Conservation (phyloP, 192 early-diverging fungal genomes). For the Rhizoclosmatium sp. region DNA sequence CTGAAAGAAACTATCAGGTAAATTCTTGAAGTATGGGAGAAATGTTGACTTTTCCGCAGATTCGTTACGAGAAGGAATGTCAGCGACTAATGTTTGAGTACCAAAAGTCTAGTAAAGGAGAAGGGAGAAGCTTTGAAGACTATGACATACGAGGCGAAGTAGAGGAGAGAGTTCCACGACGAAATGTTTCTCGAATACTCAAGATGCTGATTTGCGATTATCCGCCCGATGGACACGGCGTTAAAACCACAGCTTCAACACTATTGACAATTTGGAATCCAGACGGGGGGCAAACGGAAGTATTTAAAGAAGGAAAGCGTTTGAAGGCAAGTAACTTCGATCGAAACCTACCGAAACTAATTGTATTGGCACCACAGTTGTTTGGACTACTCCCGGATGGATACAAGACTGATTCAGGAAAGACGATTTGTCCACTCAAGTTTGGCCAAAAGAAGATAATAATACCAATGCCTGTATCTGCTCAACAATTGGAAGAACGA, state of each 20-base stretch:
- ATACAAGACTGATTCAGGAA: neutral
- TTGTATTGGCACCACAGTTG: conserved; percentile 27
- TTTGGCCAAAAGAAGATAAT: conserved; percentile 41
- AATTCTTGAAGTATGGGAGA: neutral
- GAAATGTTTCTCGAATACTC: conserved; percentile 21
- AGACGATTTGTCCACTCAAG: conserved; percentile 4
- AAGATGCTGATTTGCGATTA: conserved; percentile 22
- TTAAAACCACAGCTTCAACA: neutral
- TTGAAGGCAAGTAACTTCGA: conserved; percentile 50
- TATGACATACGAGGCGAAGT: conserved; percentile 1
- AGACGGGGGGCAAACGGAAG: conserved; percentile 42
- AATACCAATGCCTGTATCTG: conserved; percentile 23
- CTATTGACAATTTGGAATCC: conserved; percentile 59
- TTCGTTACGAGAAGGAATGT: neutral
- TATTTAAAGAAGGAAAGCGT: conserved; percentile 63
- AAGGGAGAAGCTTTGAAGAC: neutral
- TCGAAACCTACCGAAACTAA: conserved; percentile 23
- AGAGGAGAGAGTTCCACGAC: conserved; percentile 2
- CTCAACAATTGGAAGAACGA: conserved; percentile 4
- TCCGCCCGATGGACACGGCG: neutral
- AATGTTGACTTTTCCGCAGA: neutral
- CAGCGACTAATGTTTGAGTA: neutral
- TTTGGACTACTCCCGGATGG: conserved; percentile 27
- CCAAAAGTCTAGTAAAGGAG: neutral
- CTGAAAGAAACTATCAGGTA: conserved; percentile 20